Evolutionary conservation across 768 basidiomycete genomes (phyloP).

Genomic region (Sporobolomyces roseus): DNA sequence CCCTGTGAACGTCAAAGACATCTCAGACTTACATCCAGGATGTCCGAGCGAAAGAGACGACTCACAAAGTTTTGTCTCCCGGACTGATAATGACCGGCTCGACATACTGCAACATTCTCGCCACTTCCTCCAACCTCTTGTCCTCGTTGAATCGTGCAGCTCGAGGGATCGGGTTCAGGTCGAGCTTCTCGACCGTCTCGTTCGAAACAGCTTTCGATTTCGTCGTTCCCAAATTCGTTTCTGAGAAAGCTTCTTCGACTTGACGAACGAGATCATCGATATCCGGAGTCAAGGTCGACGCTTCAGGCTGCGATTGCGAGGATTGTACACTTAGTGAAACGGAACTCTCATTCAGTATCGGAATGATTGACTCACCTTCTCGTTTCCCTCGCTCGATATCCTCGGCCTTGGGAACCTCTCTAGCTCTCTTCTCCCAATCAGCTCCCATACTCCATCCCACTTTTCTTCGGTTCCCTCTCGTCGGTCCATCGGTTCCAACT

Average conservation of each 20-base stretch:
- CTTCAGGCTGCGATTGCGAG: neutral
- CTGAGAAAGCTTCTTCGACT: neutral
- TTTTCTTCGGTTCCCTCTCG: constrained; percentile 54
- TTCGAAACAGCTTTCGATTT: neutral
- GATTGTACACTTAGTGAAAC: neutral
- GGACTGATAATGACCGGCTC: constrained; percentile 61
- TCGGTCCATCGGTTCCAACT: constrained; percentile 63
- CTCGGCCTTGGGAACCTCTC: neutral
- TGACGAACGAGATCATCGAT: neutral
- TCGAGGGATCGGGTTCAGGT: constrained; percentile 1
- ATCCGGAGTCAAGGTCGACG: neutral
- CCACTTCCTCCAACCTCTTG: constrained; percentile 82
- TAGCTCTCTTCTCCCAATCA: constrained; percentile 66
- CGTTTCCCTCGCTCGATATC: neutral
- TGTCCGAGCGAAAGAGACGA: constrained; percentile 41
- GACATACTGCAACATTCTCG: constrained; percentile 82
- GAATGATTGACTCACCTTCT: neutral
- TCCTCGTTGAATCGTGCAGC: constrained; percentile 75
- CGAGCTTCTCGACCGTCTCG: neutral
- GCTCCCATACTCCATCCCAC: constrained; percentile 64
- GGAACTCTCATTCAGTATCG: neutral
- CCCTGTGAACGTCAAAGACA: constrained; percentile 55
- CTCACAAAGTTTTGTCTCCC: constrained; percentile 70
- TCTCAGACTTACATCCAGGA: neutral
- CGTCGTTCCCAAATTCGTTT: neutral